A percentile compares a stretch with the other conserved stretches of the same genome.
These are phyloP conservation scores for Solanum clarkiae DNA, from an alignment of 257 asterid species.

Conservation along the genomic window DNA sequence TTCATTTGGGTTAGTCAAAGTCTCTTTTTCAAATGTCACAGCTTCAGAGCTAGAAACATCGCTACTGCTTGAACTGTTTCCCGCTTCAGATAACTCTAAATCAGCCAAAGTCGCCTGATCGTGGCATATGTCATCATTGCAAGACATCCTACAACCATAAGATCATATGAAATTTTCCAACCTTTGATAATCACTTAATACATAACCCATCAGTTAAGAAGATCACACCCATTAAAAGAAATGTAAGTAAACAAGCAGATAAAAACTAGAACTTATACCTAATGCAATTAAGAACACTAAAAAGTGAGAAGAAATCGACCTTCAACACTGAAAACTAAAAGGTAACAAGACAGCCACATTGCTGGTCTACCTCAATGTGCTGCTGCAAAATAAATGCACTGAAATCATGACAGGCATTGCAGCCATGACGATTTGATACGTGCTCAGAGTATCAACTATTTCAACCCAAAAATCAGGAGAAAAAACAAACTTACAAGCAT, in stretches of 20 bases:
- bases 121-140: constrained; percentile 3
- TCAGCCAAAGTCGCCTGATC: constrained; percentile 13
- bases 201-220: not conserved
- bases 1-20: constrained; percentile 11
- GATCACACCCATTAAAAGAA: not conserved
- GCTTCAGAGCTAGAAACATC: constrained; percentile 9
- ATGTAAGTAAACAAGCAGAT: not conserved
- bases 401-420: not conserved
- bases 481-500: not conserved
- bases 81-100: constrained; percentile 21
- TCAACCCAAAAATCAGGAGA: not conserved
- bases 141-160: not conserved
- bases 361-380: not conserved
- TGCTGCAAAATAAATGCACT: not conserved
- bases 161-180: not conserved
- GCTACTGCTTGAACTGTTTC: constrained; percentile 9
- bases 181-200: not conserved
- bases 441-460: not conserved
- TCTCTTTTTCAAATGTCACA: constrained; percentile 18
- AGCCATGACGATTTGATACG: not conserved
- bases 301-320: not conserved
- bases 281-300: not conserved
- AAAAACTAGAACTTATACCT: not conserved
- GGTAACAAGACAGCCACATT: not conserved
- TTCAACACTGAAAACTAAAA: not conserved